Base-by-base conservation (phyloP, 306 rosid genomes). In the Begonia loranthoides region DNA sequence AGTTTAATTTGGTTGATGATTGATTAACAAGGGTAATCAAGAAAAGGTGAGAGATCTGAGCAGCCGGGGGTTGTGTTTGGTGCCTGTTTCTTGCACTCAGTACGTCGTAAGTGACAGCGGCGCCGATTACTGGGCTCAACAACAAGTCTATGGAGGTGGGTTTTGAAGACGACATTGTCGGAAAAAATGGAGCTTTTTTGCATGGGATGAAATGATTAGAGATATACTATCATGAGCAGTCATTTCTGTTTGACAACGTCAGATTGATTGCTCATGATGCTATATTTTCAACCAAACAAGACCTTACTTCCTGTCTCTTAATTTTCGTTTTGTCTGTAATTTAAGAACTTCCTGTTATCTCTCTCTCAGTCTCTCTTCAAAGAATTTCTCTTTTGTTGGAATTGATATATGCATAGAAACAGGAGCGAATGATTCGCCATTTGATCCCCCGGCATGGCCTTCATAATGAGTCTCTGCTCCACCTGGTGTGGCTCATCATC, bases 241-340 rank as follows among this genome's bases (percentile, higher is more conserved):
- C 87, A 77, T 59, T 59, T 71, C 95, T 75, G 50, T 47, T 52
- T 22, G 3, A 57, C 52, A 65, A 62, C 60, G n/a, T 40, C 61
- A 76, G 93, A 57, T 51, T 84, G 95, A 77, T 65, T 82, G 83
- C 87, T 76, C 95, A 71, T 67, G 79, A 78, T 89, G 95, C 81
- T 87, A 79, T 79, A 47, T 58, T 63, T 66, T 53, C 61, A 47
- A 43, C n/a, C 36, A 4, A 28, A 28, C 36, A 5, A 28, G 36
- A 28, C 36, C 36, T 28, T 28, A 28, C 8, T 28, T 2, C 8
- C 36, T 28, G 9, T 28, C 36, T 28, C 36, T 28, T 28, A 28
- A 28, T 28, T 28, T 28, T 28, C 7, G 9, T 28, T 28, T 28
- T 28, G 36, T 28, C 36, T 28, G 36, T 28, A 28, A 28, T 28